Conservation (phyloP, 2,329 filamentous ascomycete genomes). For the Pseudonectria foliicola region DNA sequence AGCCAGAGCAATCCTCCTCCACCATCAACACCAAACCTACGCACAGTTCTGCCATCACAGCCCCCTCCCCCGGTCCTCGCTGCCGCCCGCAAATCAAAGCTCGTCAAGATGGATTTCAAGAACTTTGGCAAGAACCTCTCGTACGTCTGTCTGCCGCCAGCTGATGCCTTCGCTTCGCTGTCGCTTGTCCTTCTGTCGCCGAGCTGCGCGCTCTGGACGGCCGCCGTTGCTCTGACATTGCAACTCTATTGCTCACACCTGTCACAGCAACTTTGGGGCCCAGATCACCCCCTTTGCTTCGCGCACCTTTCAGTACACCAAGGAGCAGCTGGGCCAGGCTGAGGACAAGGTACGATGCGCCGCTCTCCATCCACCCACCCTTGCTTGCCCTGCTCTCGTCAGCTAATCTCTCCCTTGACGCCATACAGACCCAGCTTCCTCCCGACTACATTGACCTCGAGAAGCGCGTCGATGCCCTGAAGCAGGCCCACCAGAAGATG, state of each 20-base stretch:
- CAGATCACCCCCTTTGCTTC: constrained; percentile 88
- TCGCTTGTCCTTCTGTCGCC: too few species aligned
- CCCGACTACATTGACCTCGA: constrained; percentile 97
- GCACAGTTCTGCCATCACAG: constrained; percentile 6
- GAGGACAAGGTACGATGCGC: constrained; percentile 70
- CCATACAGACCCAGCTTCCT: constrained; percentile 77
- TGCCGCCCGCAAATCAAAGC: constrained; percentile 3
- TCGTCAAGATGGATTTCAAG: constrained; percentile 49
- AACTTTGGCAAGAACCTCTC: constrained; percentile 49
- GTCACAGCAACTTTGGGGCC: constrained; percentile 55
- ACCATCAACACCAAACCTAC: constrained; percentile 6
- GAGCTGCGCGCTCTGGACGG: too few species aligned
- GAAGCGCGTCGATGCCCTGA: constrained; percentile 96
- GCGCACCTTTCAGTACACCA: constrained; percentile 93
- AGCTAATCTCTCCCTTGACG: constrained; percentile 10
- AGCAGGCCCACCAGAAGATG: constrained; percentile 95
- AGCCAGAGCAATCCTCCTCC: constrained; percentile 15
- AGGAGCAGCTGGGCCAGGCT: constrained; percentile 91
- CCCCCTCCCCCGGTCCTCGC: constrained; percentile 1
- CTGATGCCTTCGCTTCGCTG: too few species aligned
- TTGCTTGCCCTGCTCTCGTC: constrained; percentile 2
- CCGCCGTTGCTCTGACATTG: constrained; percentile 7
- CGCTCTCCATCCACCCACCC: constrained; percentile 4
- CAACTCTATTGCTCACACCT: constrained; percentile 14
- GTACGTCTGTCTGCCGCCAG: too few species aligned